Evolutionary conservation across 345 rosid genomes (phyloP).

Genomic region (Pistacia integerrima): DNA sequence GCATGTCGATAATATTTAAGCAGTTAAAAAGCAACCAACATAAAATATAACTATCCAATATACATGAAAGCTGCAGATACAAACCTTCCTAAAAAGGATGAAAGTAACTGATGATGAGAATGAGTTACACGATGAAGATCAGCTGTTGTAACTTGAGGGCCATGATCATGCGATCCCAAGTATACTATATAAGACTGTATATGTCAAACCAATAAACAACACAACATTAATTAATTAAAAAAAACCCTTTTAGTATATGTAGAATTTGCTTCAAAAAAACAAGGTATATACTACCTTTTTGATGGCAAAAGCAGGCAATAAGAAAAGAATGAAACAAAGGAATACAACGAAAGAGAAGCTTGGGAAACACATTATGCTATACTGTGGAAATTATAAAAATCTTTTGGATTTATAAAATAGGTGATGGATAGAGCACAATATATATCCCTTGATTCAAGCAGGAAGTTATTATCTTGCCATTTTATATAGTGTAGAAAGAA

Average conservation of each 20-base stretch:
- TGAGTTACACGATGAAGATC: slow-evolving; percentile 35
- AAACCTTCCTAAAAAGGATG: slow-evolving; percentile 56
- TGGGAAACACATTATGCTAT: slow-evolving; percentile 23
- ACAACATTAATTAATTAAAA: neutral
- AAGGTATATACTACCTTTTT: slow-evolving; percentile 28
- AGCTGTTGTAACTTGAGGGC: slow-evolving; percentile 32
- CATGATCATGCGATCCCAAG: slow-evolving; percentile 70
- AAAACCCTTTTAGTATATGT: neutral
- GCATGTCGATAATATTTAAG: neutral
- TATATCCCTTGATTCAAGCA: neutral
- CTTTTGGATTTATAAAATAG: neutral
- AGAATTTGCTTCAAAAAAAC: neutral
- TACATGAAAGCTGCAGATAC: too few relatives aligned
- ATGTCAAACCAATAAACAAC: neutral
- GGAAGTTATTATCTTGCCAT: too few relatives aligned
- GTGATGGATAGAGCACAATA: too few relatives aligned
- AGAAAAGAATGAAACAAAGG: slow-evolving; percentile 20
- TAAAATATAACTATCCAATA: neutral
- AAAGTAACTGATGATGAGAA: slow-evolving; percentile 55
- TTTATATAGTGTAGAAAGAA: too few relatives aligned
- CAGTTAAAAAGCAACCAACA: neutral
- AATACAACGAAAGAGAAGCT: slow-evolving; percentile 20
- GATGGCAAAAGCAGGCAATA: slow-evolving; percentile 40
- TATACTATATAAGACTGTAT: slow-evolving; percentile 63
- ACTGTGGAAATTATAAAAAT: neutral